A percentile compares a stretch with the other conserved stretches of the same genome.
phyloP scores from a whole-genome alignment of 1,139 yeast species.

The Kodamaea fungicola region DNA sequence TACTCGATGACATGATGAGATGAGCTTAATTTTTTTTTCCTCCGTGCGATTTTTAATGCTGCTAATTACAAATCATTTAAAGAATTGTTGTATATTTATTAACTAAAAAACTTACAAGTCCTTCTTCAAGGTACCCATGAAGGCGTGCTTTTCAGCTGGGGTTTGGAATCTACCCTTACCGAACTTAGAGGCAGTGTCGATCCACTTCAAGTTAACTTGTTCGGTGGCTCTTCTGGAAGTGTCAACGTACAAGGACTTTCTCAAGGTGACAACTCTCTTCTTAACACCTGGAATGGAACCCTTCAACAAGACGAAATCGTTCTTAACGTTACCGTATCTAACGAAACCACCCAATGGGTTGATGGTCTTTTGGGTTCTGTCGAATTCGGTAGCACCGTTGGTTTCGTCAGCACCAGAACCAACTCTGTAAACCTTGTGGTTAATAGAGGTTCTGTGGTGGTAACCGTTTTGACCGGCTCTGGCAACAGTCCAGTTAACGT shows the following conservation, averaged over 20 bases:
- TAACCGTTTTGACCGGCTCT: slow-evolving; percentile 99
- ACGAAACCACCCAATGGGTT: slow-evolving; percentile 99
- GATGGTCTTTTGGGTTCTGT: slow-evolving; percentile 99
- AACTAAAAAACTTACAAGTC: slow-evolving; percentile 40
- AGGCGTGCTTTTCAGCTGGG: slow-evolving; percentile 99
- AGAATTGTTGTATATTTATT: background rate
- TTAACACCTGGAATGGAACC: slow-evolving; percentile 99
- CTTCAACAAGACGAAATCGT: slow-evolving; percentile 95
- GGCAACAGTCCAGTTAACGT: slow-evolving; percentile 99
- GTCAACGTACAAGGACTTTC: slow-evolving; percentile 98
- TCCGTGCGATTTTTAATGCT: background rate
- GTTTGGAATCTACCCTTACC: slow-evolving; percentile 99
- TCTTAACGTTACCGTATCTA: slow-evolving; percentile 96
- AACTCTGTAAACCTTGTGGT: slow-evolving; percentile 99
- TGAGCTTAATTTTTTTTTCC: slow-evolving; percentile 6
- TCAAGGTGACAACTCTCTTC: slow-evolving; percentile 98
- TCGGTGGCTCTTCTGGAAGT: slow-evolving; percentile 97
- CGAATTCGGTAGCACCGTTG: slow-evolving; percentile 94
- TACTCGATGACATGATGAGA: slow-evolving; percentile 69
- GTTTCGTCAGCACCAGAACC: slow-evolving; percentile 96
- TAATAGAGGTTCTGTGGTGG: slow-evolving; percentile 99
- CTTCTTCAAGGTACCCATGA: slow-evolving; percentile 99
- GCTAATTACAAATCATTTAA: background rate
- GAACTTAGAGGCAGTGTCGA: slow-evolving; percentile 99
- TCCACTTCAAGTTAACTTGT: slow-evolving; percentile 97